Percentiles rank a stretch among this genome's conserved stretches.
These are phyloP conservation scores for Colletotrichum spinosum DNA, from an alignment of 2,329 filamentous ascomycete species.

Conservation along the genomic window DNA sequence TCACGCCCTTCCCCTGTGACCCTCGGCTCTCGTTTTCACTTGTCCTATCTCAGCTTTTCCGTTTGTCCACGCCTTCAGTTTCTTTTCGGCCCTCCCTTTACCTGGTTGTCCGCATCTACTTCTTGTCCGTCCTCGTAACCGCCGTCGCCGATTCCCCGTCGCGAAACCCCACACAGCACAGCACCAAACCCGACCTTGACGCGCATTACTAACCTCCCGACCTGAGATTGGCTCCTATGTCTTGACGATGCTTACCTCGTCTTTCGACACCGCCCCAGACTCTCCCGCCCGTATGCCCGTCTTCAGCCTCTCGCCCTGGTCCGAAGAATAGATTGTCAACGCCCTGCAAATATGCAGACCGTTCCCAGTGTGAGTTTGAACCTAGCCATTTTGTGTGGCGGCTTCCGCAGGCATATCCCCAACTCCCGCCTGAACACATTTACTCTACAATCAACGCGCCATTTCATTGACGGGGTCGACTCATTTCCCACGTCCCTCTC, in stretches of 20 bases:
- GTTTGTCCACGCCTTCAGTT: background rate
- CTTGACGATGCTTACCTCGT: slow-evolving; percentile 39
- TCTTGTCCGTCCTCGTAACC: background rate
- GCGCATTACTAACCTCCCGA: slow-evolving; percentile 25
- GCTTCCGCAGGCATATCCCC: slow-evolving; percentile 37
- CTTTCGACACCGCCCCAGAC: slow-evolving; percentile 34
- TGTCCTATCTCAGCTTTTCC: slow-evolving; percentile 6
- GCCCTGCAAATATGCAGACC: slow-evolving; percentile 63
- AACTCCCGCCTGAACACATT: slow-evolving; percentile 11
- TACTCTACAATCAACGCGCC: slow-evolving; percentile 6
- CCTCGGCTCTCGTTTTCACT: slow-evolving; percentile 12
- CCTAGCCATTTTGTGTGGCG: background rate
- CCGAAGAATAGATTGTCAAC: slow-evolving; percentile 48
- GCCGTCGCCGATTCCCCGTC: background rate
- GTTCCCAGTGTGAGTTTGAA: slow-evolving; percentile 60
- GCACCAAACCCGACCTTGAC: slow-evolving; percentile 18
- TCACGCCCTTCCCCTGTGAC: too few relatives aligned
- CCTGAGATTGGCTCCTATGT: slow-evolving; percentile 37
- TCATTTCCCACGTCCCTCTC: slow-evolving; percentile 28
- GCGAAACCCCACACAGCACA: background rate
- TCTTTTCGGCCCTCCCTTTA: background rate
- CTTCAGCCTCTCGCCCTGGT: slow-evolving; percentile 13
- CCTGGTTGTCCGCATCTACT: background rate
- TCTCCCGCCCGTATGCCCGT: slow-evolving; percentile 36
- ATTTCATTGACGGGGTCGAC: slow-evolving; percentile 7